Evolutionary conservation across 768 basidiomycete genomes (phyloP).

Genomic region (Tricholoma sp.): DNA sequence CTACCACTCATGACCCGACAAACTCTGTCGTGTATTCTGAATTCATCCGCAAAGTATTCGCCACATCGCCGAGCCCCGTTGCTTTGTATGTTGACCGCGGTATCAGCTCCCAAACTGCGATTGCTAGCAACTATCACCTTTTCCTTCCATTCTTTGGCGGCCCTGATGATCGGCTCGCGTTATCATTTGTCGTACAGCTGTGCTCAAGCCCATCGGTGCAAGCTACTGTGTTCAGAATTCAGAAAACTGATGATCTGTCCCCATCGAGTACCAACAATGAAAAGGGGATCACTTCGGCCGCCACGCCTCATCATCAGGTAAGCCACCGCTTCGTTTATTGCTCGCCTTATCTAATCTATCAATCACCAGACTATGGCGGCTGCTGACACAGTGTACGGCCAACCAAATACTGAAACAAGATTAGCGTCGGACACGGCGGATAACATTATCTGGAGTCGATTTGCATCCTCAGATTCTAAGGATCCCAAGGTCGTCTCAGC

Average conservation of each 20-base stretch:
- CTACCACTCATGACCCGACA: slow-evolving; percentile 43
- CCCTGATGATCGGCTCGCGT: slow-evolving; percentile 83
- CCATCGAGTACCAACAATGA: slow-evolving; percentile 25
- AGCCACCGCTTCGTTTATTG: slow-evolving; percentile 7
- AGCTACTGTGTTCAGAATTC: slow-evolving; percentile 71
- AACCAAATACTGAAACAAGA: slow-evolving; percentile 55
- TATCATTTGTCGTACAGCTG: slow-evolving; percentile 81
- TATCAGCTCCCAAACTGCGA: slow-evolving; percentile 22
- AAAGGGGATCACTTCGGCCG: slow-evolving; percentile 8
- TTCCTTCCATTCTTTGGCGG: slow-evolving; percentile 93
- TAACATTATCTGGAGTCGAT: slow-evolving; percentile 68
- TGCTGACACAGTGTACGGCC: slow-evolving; percentile 71
- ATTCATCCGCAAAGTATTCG: slow-evolving; percentile 80
- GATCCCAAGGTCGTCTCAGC: slow-evolving; percentile 31
- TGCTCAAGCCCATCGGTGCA: slow-evolving; percentile 49
- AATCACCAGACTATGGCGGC: slow-evolving; percentile 38
- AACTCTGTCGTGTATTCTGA: slow-evolving; percentile 66
- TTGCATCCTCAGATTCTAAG: slow-evolving; percentile 30
- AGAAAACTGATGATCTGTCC: slow-evolving; percentile 35
- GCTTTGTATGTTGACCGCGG: slow-evolving; percentile 84
- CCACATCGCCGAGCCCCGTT: slow-evolving; percentile 67
- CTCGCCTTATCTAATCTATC: slow-evolving; percentile 2
- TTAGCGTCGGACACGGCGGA: slow-evolving; percentile 83
- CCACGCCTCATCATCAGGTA: slow-evolving; percentile 26
- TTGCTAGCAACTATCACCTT: slow-evolving; percentile 46